phyloP scores from a whole-genome alignment of 2,329 filamentous ascomycete species.

The Hawksworthiomyces lignivorus region DNA sequence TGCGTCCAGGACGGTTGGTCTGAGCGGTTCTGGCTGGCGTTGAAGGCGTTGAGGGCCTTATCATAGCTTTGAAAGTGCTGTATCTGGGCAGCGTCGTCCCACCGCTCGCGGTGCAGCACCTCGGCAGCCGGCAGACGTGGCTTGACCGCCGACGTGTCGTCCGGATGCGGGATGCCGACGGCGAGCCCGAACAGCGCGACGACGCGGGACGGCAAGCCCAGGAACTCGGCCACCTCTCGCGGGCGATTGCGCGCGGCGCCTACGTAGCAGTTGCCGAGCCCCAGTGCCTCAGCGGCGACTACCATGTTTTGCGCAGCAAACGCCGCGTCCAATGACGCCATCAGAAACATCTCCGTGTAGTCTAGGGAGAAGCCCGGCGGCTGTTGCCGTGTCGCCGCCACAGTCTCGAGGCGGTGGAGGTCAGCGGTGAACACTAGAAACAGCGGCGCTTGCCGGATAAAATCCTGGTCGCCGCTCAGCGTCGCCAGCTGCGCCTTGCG shows the following conservation, averaged over 20 bases:
- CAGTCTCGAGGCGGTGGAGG: slow-evolving; percentile 21
- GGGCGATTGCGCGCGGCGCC: slow-evolving; percentile 23
- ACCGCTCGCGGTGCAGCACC: slow-evolving; percentile 22
- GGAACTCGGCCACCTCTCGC: slow-evolving; percentile 20
- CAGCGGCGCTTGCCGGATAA: slow-evolving; percentile 24
- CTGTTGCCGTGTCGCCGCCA: slow-evolving; percentile 16
- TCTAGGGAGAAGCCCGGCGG: slow-evolving; percentile 19
- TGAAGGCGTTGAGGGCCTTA: slow-evolving; percentile 18
- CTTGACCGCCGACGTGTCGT: slow-evolving; percentile 19
- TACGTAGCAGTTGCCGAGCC: slow-evolving; percentile 24
- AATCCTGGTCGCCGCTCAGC: slow-evolving; percentile 23
- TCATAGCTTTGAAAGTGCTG: slow-evolving; percentile 20
- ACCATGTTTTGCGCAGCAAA: slow-evolving; percentile 24
- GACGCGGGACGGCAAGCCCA: slow-evolving; percentile 22
- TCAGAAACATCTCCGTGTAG: slow-evolving; percentile 26
- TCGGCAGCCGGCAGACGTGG: slow-evolving; percentile 21
- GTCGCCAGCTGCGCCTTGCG: slow-evolving; percentile 20
- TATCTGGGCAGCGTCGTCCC: slow-evolving; percentile 15
- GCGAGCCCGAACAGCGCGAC: slow-evolving; percentile 24
- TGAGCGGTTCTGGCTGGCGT: slow-evolving; percentile 18
- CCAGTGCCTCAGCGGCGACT: slow-evolving; percentile 24
- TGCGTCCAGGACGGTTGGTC: slow-evolving; percentile 21
- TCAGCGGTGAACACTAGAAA: slow-evolving; percentile 27
- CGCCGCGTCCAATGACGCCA: slow-evolving; percentile 24
- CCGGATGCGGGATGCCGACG: slow-evolving; percentile 20